Base-by-base conservation (phyloP, 1,284 basidiomycete genomes). In the Cystobasidium sp. region DNA sequence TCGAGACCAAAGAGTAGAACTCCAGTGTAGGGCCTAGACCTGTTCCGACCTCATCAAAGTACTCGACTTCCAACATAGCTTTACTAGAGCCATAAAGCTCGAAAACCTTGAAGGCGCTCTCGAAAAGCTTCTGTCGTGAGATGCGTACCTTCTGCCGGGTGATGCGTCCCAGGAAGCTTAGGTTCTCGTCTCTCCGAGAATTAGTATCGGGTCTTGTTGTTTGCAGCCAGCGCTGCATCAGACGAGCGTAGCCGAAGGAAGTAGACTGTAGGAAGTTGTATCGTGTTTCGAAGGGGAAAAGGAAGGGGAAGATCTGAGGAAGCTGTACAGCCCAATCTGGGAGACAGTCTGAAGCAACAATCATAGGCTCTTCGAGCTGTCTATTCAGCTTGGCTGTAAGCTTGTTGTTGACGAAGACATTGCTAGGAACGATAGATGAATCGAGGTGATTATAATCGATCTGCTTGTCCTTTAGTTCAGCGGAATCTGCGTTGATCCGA, bases 21-120 rank as follows among this genome's bases (percentile, higher is more conserved):
- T 98, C 97, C 46, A 99, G 86, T n/a, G 97, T 99, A 6, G 95
- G 97, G 3, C 97, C 97, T 12, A 99, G 85, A 41, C 97, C 97
- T 2, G 97, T 99, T 24, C 97, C 97, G 64, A 97, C 96, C 85
- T 99, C 97, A 81, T 97, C 94, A 81, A 98, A 98, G 85, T 98
- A 99, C 83, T 99, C 95, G 67, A 99, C 93, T 82, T 99, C 96
- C 22, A 99, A 87, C 56, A 98, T 89, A 0, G 93, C 94, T 6
- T 91, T 92, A 12, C 91, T 94, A 0, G 83, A 83, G 7, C 94
- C 96, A 80, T 98, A 99, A 31, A 99, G 86, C 83, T 99, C 96
- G 78, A 99, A 94, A 1, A 98, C 96, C 83, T 97, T 97, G 81
- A 96, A 90, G 0, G 94, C 94, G n/a, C 94, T 97, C 81, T 98